Evolutionary conservation across 2,329 filamentous ascomycete species (phyloP).

Genomic region (Ophiostoma sp.): DNA sequence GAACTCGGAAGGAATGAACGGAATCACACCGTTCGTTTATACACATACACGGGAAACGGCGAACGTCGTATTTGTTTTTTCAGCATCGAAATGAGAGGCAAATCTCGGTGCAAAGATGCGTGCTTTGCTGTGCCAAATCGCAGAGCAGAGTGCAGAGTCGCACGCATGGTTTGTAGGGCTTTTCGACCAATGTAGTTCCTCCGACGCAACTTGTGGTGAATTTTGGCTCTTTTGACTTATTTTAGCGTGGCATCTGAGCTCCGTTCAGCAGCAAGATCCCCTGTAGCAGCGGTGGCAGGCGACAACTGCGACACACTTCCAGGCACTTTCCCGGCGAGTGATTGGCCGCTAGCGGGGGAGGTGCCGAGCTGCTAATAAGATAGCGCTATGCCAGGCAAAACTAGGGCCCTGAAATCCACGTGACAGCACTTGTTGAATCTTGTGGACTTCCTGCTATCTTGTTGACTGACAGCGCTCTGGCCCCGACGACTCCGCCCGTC

Average conservation of each 20-base stretch:
- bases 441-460: neutral
- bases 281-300: neutral
- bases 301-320: neutral
- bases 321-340: neutral
- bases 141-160: neutral
- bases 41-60: too few species aligned
- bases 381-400: neutral
- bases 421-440: neutral
- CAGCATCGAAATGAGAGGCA: neutral
- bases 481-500: constrained; percentile 4
- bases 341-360: neutral
- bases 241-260: constrained; percentile 7
- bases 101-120: neutral
- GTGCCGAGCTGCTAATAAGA: neutral
- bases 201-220: neutral
- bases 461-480: constrained; percentile 12
- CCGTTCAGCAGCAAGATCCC: neutral
- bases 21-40: neutral
- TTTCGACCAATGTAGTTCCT: neutral
- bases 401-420: neutral
- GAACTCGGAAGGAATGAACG: neutral
- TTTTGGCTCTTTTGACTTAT: neutral
- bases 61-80: neutral
- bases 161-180: neutral
- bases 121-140: neutral